These are phyloP conservation scores for Mallotus repandus DNA, from an alignment of 441 rosid genomes.

Conservation along the genomic window DNA sequence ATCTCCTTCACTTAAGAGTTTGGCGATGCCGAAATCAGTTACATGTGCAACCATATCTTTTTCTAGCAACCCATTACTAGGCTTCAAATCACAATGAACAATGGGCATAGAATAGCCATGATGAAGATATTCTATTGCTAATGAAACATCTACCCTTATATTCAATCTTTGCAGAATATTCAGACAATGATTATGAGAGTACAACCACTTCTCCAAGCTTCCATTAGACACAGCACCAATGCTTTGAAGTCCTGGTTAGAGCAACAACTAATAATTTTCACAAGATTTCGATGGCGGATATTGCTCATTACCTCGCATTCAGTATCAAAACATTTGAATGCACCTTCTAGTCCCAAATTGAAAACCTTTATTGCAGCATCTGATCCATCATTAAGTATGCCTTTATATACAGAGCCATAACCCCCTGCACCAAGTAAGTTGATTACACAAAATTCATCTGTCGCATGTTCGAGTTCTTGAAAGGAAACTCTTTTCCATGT, in stretches of 20 bases:
- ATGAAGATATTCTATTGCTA: conserved; percentile 23
- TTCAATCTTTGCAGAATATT: conserved; percentile 8
- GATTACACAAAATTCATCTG: conserved; percentile 4
- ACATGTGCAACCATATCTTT: conserved; percentile 20
- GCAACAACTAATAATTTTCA: conserved; percentile 10
- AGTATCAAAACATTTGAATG: conserved; percentile 14
- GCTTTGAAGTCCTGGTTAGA: conserved; percentile 18
- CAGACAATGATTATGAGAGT: conserved; percentile 7
- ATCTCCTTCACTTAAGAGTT: conserved; percentile 7
- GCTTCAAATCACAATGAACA: conserved; percentile 24
- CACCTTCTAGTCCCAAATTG: conserved; percentile 10
- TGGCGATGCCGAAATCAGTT: conserved; percentile 19
- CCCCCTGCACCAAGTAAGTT: conserved; percentile 22
- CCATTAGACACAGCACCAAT: conserved; percentile 21
- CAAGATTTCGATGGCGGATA: conserved; percentile 18
- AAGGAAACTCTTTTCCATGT: conserved; percentile 14
- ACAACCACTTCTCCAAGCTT: conserved; percentile 23
- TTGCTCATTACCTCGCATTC: conserved; percentile 7
- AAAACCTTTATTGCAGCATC: conserved; percentile 21
- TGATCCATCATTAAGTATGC: not conserved
- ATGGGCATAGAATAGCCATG: not conserved
- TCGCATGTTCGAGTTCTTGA: conserved; percentile 12
- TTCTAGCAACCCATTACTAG: conserved; percentile 12
- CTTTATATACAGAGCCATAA: conserved; percentile 19
- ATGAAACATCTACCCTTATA: conserved; percentile 19